Evolutionary conservation across 2,329 filamentous ascomycete species (phyloP).

Genomic region (Fusarium burgessii): DNA sequence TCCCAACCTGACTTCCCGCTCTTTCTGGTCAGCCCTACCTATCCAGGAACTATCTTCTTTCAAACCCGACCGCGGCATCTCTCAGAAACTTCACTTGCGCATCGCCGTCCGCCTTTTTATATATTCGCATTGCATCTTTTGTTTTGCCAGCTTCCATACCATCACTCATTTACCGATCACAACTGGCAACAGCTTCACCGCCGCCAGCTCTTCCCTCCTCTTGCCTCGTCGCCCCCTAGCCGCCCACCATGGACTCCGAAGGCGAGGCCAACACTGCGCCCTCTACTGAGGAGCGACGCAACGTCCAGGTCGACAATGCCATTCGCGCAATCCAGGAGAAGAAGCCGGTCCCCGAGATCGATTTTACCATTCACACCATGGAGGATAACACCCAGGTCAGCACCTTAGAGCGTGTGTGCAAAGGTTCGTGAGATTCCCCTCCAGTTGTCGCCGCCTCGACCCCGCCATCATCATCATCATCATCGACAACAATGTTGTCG

Average conservation of each 20-base stretch:
- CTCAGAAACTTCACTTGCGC: slow-evolving; percentile 3
- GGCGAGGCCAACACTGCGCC: slow-evolving; percentile 51
- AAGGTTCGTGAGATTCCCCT: slow-evolving; percentile 74
- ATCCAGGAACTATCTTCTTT: slow-evolving; percentile 41
- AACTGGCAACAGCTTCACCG: slow-evolving; percentile 42
- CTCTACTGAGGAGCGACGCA: slow-evolving; percentile 61
- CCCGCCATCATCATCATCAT: slow-evolving; percentile 43
- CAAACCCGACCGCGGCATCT: slow-evolving; percentile 30
- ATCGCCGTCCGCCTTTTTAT: slow-evolving; percentile 5
- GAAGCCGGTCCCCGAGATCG: slow-evolving; percentile 96
- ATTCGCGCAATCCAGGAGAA: slow-evolving; percentile 94
- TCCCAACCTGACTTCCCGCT: slow-evolving; percentile 35
- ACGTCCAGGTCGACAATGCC: slow-evolving; percentile 83
- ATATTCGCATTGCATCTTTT: slow-evolving; percentile 27
- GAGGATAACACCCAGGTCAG: slow-evolving; percentile 96
- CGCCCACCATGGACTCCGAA: slow-evolving; percentile 59
- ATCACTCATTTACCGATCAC: slow-evolving; percentile 19
- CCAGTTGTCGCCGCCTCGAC: slow-evolving; percentile 33
- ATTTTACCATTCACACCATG: slow-evolving; percentile 98
- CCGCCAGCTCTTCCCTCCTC: slow-evolving; percentile 39
- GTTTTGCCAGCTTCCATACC: slow-evolving; percentile 13
- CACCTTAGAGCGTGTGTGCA: slow-evolving; percentile 96
- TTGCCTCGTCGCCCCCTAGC: slow-evolving; percentile 33
- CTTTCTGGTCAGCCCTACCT: slow-evolving; percentile 45
- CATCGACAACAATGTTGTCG: slow-evolving; percentile 26